phyloP scores from a whole-genome alignment of 2,329 filamentous ascomycete genomes.

The Aspergillus costaricaensis region DNA sequence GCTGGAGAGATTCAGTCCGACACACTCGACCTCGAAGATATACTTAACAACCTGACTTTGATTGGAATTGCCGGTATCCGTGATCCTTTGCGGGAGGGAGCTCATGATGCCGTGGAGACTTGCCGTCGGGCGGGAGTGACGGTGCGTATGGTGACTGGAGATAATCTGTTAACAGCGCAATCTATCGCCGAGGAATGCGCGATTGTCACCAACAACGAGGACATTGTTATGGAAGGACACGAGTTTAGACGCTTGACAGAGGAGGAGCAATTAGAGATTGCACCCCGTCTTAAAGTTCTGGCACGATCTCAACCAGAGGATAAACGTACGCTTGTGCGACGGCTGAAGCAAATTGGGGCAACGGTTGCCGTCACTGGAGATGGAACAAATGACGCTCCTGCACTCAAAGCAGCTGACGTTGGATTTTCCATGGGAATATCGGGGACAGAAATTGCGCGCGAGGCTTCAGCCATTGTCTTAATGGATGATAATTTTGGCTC shows the following conservation, averaged over 20 bases:
- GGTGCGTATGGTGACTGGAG: conserved; percentile 68
- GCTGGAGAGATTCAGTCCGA: conserved; percentile 45
- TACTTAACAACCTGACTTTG: conserved; percentile 67
- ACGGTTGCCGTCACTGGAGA: conserved; percentile 60
- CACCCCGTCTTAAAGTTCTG: conserved; percentile 58
- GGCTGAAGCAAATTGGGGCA: conserved; percentile 57
- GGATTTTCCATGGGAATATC: conserved; percentile 64
- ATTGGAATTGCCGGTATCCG: conserved; percentile 66
- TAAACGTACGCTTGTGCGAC: conserved; percentile 58
- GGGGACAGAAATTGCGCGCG: conserved; percentile 62
- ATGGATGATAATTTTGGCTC: conserved; percentile 58
- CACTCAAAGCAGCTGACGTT: conserved; percentile 60
- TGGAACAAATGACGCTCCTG: conserved; percentile 62
- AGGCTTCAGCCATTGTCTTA: conserved; percentile 60
- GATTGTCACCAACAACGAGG: conserved; percentile 52
- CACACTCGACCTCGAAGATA: conserved; percentile 48
- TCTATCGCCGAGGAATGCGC: conserved; percentile 69
- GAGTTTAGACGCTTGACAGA: conserved; percentile 59
- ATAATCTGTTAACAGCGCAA: conserved; percentile 66
- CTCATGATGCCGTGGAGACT: conserved; percentile 60
- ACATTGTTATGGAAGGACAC: conserved; percentile 62
- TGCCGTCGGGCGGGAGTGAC: conserved; percentile 64
- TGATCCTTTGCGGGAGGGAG: conserved; percentile 63
- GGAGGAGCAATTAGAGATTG: conserved; percentile 52
- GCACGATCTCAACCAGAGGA: conserved; percentile 62